Percentiles rank a stretch among this genome's conserved stretches.
Evolutionary conservation across 352 stramenopile species (phyloP).

Genomic region (Plasmopara viticola): DNA sequence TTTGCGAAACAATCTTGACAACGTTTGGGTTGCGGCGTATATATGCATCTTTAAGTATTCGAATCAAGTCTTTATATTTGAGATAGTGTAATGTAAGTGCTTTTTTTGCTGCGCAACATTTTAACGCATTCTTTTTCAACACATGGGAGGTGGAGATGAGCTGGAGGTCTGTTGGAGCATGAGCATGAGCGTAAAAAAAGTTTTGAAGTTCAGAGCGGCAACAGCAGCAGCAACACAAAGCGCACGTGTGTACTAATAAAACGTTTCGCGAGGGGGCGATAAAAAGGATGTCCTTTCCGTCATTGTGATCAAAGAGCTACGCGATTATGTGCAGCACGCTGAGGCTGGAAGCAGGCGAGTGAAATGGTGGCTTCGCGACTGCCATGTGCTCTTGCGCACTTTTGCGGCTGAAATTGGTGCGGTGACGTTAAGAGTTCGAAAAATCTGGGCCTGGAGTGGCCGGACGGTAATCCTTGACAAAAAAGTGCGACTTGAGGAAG

Average conservation of each 20-base stretch:
- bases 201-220: background rate
- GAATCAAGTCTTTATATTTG: no score
- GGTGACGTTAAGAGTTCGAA: constrained; percentile 47
- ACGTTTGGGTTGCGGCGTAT: no score
- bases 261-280: constrained; percentile 1
- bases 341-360: constrained; percentile 38
- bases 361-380: constrained; percentile 67
- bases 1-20: no score
- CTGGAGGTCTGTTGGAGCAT: constrained; percentile 35
- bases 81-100: no score
- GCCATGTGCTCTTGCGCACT: constrained; percentile 45
- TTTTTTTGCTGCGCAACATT: no score
- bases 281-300: constrained; percentile 3
- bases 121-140: background rate
- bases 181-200: constrained; percentile 41
- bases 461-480: constrained; percentile 60
- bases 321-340: constrained; percentile 29
- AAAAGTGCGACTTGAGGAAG: constrained; percentile 31
- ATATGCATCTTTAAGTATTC: no score
- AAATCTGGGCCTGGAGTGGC: constrained; percentile 61
- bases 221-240: background rate
- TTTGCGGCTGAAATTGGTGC: constrained; percentile 19
- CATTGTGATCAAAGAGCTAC: constrained; percentile 7
- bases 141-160: constrained; percentile 41
- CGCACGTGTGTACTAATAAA: no score